Evolutionary conservation across 352 stramenopile species (phyloP).

Genomic region (Phytophthora vignae): DNA sequence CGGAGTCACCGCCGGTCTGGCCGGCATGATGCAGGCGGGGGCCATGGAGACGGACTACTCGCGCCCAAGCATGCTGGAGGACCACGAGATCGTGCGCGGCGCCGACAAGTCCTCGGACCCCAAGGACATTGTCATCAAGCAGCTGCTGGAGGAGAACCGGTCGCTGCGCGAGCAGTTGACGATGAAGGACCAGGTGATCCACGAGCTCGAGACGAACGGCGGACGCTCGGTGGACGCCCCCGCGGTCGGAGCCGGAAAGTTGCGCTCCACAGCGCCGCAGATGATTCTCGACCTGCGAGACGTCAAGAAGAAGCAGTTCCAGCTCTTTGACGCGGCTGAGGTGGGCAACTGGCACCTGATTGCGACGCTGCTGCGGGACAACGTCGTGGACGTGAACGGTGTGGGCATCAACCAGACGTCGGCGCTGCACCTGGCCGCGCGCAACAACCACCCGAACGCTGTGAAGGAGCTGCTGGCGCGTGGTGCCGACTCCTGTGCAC

Average conservation of each 20-base stretch:
- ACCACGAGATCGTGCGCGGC: constrained; percentile 86
- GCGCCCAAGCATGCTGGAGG: constrained; percentile 81
- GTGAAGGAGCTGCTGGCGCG: constrained; percentile 79
- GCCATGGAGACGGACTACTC: constrained; percentile 73
- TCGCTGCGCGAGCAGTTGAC: constrained; percentile 79
- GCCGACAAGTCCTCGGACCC: constrained; percentile 83
- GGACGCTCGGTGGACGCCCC: constrained; percentile 39
- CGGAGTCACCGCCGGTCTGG: constrained; percentile 29
- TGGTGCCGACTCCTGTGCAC: constrained; percentile 67
- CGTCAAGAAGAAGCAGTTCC: constrained; percentile 91
- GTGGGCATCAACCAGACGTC: constrained; percentile 89
- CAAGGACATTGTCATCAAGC: constrained; percentile 90
- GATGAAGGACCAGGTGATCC: constrained; percentile 86
- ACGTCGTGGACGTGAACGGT: constrained; percentile 88
- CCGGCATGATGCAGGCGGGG: constrained; percentile 4
- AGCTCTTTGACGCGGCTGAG: constrained; percentile 87
- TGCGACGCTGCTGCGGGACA: constrained; percentile 79
- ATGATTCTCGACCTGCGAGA: constrained; percentile 88
- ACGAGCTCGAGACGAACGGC: constrained; percentile 83
- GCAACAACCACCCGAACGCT: constrained; percentile 80
- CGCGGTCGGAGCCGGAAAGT: constrained; percentile 43
- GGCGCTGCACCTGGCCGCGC: constrained; percentile 76
- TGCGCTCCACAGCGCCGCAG: constrained; percentile 67
- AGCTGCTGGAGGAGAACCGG: constrained; percentile 85
- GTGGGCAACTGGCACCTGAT: constrained; percentile 88